phyloP scores from a whole-genome alignment of 768 basidiomycete species.

The Porphyrellus cyaneotinctus region DNA sequence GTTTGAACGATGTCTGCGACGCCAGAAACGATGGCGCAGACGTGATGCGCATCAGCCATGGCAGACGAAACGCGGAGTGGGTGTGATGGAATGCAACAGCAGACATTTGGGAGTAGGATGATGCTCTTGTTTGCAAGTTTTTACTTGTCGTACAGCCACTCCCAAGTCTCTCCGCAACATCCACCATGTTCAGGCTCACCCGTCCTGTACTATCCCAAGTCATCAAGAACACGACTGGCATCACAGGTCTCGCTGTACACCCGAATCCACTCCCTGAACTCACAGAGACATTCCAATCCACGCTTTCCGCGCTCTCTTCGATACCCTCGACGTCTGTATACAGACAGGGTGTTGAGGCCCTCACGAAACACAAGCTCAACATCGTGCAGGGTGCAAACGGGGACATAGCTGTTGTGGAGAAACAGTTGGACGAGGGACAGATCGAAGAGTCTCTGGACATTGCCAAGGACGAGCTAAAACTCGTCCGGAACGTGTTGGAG shows the following conservation, averaged over 20 bases:
- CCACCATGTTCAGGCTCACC: conserved; percentile 69
- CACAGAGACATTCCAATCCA: conserved; percentile 68
- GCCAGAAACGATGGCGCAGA: conserved; percentile 19
- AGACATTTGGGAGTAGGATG: conserved; percentile 33
- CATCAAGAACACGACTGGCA: conserved; percentile 77
- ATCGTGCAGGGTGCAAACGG: conserved; percentile 67
- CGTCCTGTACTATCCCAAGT: conserved; percentile 63
- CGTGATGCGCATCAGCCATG: conserved; percentile 22
- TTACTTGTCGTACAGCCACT: conserved; percentile 1
- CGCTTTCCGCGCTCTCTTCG: conserved; percentile 60
- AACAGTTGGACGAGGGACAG: conserved; percentile 74
- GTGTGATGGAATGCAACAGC: conserved; percentile 36
- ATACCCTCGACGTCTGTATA: conserved; percentile 86
- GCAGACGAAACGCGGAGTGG: conserved; percentile 21
- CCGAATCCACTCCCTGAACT: conserved; percentile 81
- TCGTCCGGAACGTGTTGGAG: conserved; percentile 81
- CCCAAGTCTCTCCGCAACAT: conserved; percentile 16
- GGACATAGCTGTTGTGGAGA: conserved; percentile 65
- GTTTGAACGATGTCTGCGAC: conserved; percentile 29
- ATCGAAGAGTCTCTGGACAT: conserved; percentile 83
- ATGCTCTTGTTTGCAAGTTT: background rate
- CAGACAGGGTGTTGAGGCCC: conserved; percentile 81
- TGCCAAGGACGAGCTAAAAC: conserved; percentile 75
- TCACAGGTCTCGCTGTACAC: conserved; percentile 82
- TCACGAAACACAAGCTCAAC: conserved; percentile 75